Conservation (phyloP, 108 stramenopile genomes). For the Cylindrotheca closterium region DNA sequence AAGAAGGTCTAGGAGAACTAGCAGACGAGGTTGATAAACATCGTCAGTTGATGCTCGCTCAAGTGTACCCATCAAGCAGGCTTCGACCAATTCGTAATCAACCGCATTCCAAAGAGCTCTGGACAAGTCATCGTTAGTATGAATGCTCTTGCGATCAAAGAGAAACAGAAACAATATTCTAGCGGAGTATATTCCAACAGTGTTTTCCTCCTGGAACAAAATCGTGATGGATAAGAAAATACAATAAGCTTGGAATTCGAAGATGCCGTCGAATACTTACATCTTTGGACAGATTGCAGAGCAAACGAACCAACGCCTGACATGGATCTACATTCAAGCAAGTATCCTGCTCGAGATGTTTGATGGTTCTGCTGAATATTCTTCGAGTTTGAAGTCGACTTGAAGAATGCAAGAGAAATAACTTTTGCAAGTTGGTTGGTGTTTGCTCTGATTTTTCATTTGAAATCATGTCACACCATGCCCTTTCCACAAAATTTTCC, state of each 20-base stretch:
- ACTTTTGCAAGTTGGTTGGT: background rate
- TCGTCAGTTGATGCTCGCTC: constrained; percentile 9
- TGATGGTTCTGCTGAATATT: too few species aligned
- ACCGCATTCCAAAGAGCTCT: constrained; percentile 25
- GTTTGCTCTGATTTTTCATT: background rate
- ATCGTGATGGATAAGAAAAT: background rate
- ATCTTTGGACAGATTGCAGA: too few species aligned
- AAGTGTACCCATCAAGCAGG: background rate
- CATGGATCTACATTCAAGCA: too few species aligned
- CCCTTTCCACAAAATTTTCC: background rate
- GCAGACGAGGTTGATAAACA: constrained; percentile 12
- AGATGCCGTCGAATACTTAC: too few species aligned
- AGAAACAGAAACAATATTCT: constrained; percentile 12
- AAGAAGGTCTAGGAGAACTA: constrained; percentile 12
- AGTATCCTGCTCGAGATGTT: too few species aligned
- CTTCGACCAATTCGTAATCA: constrained; percentile 1
- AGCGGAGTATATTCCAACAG: background rate
- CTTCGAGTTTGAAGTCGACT: background rate
- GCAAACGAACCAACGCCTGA: too few species aligned
- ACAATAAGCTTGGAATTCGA: background rate
- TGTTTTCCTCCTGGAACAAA: too few species aligned
- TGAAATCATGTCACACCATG: background rate
- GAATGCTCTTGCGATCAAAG: constrained; percentile 8
- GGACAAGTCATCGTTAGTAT: constrained; percentile 26
- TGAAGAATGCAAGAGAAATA: background rate